phyloP scores from a whole-genome alignment of 2,329 filamentous ascomycete genomes.

The Colletotrichum chlorophyti region DNA sequence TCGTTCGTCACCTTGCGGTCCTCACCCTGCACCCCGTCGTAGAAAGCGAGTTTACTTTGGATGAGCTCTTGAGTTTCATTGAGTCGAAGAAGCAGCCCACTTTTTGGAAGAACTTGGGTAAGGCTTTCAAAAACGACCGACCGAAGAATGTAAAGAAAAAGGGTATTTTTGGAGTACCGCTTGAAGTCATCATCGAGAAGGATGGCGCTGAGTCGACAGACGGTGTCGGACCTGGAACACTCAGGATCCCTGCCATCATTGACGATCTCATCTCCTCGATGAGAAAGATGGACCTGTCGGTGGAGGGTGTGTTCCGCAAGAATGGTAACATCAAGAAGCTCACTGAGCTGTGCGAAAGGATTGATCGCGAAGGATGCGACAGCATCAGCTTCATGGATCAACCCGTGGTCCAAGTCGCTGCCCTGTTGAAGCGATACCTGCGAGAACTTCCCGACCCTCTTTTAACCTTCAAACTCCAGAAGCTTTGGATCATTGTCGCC shows the following conservation, averaged over 20 bases:
- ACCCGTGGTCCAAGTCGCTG: conserved; percentile 91
- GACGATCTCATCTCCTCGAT: conserved; percentile 94
- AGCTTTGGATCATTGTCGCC: conserved; percentile 87
- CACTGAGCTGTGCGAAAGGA: conserved; percentile 82
- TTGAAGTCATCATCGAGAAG: conserved; percentile 89
- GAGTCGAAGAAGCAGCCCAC: conserved; percentile 88
- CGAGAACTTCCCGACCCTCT: conserved; percentile 93
- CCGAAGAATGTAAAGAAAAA: conserved; percentile 85
- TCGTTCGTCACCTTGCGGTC: conserved; percentile 93
- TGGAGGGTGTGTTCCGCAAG: conserved; percentile 98
- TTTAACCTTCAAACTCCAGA: conserved; percentile 93
- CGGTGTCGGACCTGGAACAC: conserved; percentile 88
- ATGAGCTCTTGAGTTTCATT: conserved; percentile 90
- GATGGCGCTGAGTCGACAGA: conserved; percentile 98
- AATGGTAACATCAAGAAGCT: conserved; percentile 98
- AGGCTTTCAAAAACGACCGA: conserved; percentile 90
- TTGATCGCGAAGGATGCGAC: conserved; percentile 86
- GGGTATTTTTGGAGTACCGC: conserved; percentile 87
- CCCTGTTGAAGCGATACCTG: conserved; percentile 92
- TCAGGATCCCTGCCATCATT: conserved; percentile 92
- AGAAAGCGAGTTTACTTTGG: conserved; percentile 88
- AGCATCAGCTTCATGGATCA: conserved; percentile 86
- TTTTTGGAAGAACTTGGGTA: conserved; percentile 98
- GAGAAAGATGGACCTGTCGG: conserved; percentile 98
- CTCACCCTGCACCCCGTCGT: conserved; percentile 93